Base-by-base conservation (phyloP, 2,329 filamentous ascomycete genomes). In the Onygenales sp. region DNA sequence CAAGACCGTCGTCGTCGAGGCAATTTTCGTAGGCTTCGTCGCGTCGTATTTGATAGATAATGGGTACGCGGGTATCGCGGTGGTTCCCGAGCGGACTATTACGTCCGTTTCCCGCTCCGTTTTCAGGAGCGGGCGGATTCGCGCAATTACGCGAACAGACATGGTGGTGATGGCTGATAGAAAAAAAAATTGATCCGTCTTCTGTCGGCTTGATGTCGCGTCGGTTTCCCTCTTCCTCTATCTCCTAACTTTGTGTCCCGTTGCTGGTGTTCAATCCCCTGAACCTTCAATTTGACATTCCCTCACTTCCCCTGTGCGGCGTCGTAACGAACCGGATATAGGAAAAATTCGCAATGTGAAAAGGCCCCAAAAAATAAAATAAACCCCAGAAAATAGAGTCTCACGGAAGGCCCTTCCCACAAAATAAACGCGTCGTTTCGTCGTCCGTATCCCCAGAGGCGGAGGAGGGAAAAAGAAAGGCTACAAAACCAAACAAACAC, bases 91-190 rank as follows among this genome's bases (percentile, higher is more conserved):
- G 7, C 83, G 80, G 60, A 97, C 85, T 61, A 97, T 95, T 56
- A 88, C 80, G 73, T 97, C 92, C 70, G 86, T 86, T 66, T 93
- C 87, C 55, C 86, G 77, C 75, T 97, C 93, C 59, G 86, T 84
- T 62, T 88, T 85, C 58, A 96, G 82, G 58, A 96, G 80, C 51
- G 92, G 92, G 62, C 92, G 85, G 63, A 98, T 87, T 61, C 93
- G 83, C 55, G 92, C 91, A 59, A 97, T 88, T 55, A 97, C 91
- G 66, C 89, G 81, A 60, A 96, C 88, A 55, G 69, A 72, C 70
- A 72, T 73, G 9, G 11, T 27, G 21, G 21, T 27, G 21, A 27
- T 27, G 21, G 21, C 1, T 27, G 21, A 27, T 27, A 27, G 1
- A 27, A 27, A 27, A 27, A 27, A 27, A 27, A 27, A 2, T 3